Base-by-base conservation (phyloP, 2,329 filamentous ascomycete genomes). In the Ophiognomonia clavigignenti-juglandacearum region DNA sequence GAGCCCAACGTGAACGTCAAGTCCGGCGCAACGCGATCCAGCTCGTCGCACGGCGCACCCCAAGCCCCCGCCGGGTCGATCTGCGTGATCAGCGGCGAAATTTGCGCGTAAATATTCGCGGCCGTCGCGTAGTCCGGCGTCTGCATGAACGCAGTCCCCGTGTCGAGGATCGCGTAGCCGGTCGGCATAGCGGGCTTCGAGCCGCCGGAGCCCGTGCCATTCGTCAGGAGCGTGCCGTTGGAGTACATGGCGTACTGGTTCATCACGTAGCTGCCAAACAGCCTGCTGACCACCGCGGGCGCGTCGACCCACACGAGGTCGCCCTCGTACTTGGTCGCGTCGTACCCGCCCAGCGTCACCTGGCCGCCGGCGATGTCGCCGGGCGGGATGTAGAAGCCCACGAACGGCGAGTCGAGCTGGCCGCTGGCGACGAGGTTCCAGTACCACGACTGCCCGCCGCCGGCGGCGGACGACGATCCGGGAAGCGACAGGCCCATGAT, bases 331-430 rank as follows among this genome's bases (percentile, higher is more conserved):
- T 57, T 61, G 19, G 51, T 51, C 3, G 44, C 27, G 52, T 67
- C 64, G 22, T 57, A 50, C 24, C 63, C 64, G 23, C 64, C 64
- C 1, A 68, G 56, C 0, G 63, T 66, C 39, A 66, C 48, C 52
- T 64, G 54, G 1, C 57, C 59, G 1, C 53, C 58, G 6, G 44
- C 23, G 16, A 50, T 51, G 29, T 55, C 16, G 29, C 52, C 55
- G 0, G 57, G 48, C 14, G 58, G 52, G 18, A 58, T 54, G 38
- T 59, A 62, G 32, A 65, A 53, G 27, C 59, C 57, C 46, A 64
- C 64, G 4, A 60, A 50, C 1, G 59, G 52, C 2, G 53, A 52
- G 2, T 55, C 55, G 7, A 64, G 49, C 29, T 59, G 48, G 4
- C 57, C 59, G 9, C 43, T 52, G 7, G 55, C 24, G 37, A 58